These are phyloP conservation scores for Geoglossum cookeanum DNA, from an alignment of 2,329 filamentous ascomycete genomes.

Conservation along the genomic window DNA sequence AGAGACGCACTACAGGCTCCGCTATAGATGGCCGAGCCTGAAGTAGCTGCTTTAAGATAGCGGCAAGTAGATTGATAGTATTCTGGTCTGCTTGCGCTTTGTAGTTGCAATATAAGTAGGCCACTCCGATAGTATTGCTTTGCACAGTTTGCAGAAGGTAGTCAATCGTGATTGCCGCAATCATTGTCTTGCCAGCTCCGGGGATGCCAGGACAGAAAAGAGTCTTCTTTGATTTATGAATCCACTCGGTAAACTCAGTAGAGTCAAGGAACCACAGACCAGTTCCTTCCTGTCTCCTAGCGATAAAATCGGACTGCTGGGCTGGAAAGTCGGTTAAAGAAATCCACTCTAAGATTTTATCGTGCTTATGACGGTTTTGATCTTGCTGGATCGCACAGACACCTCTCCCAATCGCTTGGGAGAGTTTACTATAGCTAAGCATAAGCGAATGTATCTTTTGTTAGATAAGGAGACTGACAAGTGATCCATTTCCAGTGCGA, in stretches of 20 bases:
- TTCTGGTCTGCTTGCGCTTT: neutral
- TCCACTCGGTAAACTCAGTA: constrained; percentile 8
- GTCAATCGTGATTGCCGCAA: constrained; percentile 13
- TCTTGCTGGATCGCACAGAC: neutral
- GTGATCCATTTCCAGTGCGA: neutral
- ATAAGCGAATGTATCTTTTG: neutral
- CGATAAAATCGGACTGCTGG: constrained; percentile 10
- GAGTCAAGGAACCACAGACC: constrained; percentile 12
- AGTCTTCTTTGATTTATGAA: constrained; percentile 5
- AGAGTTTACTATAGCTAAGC: neutral
- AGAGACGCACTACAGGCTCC: neutral
- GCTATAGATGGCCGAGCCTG: neutral
- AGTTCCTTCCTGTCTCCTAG: constrained; percentile 7
- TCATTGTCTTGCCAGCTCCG: constrained; percentile 16
- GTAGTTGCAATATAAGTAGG: neutral
- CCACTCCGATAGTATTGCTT: neutral
- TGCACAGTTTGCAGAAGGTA: constrained; percentile 6
- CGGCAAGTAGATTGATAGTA: neutral
- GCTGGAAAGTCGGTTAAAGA: constrained; percentile 6
- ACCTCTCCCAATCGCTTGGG: neutral
- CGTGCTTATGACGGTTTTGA: neutral
- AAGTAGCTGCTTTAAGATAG: neutral
- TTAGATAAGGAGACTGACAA: neutral
- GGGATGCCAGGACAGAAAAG: constrained; percentile 15
- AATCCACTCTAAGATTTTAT: constrained; percentile 8